Conservation (phyloP, 139 green algal species). For the Micractinium sp. region DNA sequence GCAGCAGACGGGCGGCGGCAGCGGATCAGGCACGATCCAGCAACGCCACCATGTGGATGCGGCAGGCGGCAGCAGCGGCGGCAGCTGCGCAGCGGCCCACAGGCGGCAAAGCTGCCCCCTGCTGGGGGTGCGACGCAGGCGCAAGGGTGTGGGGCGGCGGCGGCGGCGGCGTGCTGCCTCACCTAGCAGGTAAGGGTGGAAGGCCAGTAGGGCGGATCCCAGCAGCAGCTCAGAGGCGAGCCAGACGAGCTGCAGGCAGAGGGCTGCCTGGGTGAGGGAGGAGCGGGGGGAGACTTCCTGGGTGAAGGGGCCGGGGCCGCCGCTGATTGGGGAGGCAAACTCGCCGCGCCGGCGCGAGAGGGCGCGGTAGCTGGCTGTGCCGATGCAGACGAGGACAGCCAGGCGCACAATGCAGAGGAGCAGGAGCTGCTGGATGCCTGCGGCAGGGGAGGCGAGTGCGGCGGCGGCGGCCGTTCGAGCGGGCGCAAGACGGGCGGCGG, state of each 20-base stretch:
- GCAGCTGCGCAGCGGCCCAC: background rate
- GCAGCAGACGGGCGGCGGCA: background rate
- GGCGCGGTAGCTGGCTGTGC: background rate
- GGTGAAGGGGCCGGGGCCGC: background rate
- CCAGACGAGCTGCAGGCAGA: slow-evolving; percentile 37
- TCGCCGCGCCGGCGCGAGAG: background rate
- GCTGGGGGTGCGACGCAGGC: no score
- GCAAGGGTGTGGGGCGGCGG: background rate
- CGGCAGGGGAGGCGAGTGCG: background rate
- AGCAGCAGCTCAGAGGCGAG: slow-evolving; percentile 31
- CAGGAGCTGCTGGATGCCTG: slow-evolving; percentile 25
- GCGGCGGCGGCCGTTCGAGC: background rate
- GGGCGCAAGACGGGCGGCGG: background rate
- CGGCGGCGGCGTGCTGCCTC: background rate
- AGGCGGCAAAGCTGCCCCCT: background rate
- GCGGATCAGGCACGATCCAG: background rate
- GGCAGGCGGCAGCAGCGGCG: background rate
- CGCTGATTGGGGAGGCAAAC: background rate
- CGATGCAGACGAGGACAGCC: slow-evolving; percentile 4
- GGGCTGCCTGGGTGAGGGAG: slow-evolving; percentile 5
- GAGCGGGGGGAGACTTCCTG: background rate
- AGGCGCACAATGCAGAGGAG: slow-evolving; percentile 21
- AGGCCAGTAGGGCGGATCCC: slow-evolving; percentile 12
- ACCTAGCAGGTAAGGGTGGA: background rate
- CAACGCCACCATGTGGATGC: background rate